Evolutionary conservation across 495 filamentous ascomycete genomes (phyloP).

Genomic region (Saxophila tyrrhenica): DNA sequence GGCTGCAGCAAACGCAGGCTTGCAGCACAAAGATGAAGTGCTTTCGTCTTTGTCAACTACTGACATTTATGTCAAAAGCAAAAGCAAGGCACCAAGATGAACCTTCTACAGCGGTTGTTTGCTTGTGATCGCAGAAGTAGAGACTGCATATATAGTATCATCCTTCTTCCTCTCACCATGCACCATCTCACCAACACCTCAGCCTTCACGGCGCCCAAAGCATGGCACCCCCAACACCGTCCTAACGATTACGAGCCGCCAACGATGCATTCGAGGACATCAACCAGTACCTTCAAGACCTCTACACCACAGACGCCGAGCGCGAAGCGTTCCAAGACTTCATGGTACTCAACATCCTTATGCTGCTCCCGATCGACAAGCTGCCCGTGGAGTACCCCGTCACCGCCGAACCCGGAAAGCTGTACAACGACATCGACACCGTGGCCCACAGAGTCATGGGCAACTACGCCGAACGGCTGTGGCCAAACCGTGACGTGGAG

Average conservation of each 20-base stretch:
- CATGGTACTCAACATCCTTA: neutral
- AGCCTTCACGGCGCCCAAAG: neutral
- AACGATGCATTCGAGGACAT: neutral
- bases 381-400: neutral
- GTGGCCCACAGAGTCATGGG: neutral
- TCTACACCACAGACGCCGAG: neutral
- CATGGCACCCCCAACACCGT: neutral
- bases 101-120: too few species aligned
- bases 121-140: too few species aligned
- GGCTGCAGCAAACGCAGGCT: too few species aligned
- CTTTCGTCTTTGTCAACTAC: too few species aligned
- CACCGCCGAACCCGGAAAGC: neutral
- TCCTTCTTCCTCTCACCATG: too few species aligned
- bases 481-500: neutral
- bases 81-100: too few species aligned
- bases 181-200: too few species aligned
- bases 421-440: neutral
- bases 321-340: neutral
- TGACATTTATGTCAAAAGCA: too few species aligned
- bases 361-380: neutral
- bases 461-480: neutral
- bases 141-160: too few species aligned
- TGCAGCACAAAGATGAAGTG: too few species aligned
- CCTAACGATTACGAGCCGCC: neutral
- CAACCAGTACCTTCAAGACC: neutral